Percentiles rank a stretch among this genome's conserved stretches.
Conservation (phyloP, 2,329 filamentous ascomycete genomes). For the Fusarium duplospermum region DNA sequence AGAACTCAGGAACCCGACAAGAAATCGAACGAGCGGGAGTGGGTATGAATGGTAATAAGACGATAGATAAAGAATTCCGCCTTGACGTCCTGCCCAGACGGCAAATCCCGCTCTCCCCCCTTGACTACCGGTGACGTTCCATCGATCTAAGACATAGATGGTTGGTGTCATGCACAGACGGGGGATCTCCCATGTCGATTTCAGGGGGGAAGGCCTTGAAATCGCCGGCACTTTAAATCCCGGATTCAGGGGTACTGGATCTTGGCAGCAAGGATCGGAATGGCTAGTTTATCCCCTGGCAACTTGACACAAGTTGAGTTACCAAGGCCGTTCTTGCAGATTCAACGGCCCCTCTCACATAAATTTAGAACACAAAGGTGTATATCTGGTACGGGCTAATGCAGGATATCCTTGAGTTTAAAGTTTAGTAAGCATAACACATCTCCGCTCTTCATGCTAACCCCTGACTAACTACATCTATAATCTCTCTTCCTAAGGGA, state of each 20-base stretch:
- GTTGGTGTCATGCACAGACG: not conserved
- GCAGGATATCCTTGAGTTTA: not conserved
- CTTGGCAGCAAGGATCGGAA: not conserved
- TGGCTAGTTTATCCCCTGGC: not conserved
- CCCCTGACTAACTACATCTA: not conserved
- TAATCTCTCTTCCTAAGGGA: slow-evolving; percentile 11
- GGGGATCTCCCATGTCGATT: not conserved
- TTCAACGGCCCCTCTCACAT: too few relatives aligned
- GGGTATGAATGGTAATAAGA: not conserved
- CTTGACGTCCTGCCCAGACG: not conserved
- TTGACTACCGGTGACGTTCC: not conserved
- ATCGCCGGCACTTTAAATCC: not conserved
- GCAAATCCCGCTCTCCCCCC: not conserved
- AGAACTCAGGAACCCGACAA: too few relatives aligned
- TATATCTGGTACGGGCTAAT: not conserved
- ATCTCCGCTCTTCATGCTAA: not conserved
- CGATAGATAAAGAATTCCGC: not conserved
- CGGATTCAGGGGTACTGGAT: not conserved
- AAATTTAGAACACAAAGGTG: not conserved
- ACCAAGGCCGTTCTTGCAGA: not conserved
- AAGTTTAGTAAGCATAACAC: not conserved
- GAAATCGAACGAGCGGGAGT: too few relatives aligned
- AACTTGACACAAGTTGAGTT: not conserved
- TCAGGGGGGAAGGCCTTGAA: not conserved
- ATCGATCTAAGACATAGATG: not conserved